Evolutionary conservation across 495 filamentous ascomycete genomes (phyloP), one percentile per base, ranked within the genome.

Genomic region (Neurospora sp.): DNA sequence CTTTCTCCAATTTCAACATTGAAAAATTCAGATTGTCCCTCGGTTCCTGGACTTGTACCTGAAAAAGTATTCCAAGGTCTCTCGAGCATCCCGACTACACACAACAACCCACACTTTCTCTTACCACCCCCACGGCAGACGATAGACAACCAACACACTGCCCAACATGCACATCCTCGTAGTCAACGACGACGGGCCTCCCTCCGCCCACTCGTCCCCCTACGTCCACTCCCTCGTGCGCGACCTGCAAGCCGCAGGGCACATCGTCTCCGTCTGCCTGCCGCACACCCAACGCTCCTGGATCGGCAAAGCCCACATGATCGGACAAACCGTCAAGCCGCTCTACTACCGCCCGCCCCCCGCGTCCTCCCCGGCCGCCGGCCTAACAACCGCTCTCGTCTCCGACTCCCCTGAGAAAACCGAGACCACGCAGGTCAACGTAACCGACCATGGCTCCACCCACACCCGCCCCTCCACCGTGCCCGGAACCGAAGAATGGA

Each of bases 221-320:
- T 98, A 99, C 77, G 88, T 98, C 74, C 94, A 96, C 83, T 90
- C 92, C 41, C 90, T 97, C 76, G 89, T 98, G 16, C 84, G 88
- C 42, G 87, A 90, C 31, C 90, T 99, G 44, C 92, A 96, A 81
- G 76, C 82, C 40, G 88, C 89, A 20, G 93, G 94, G 10, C 94
- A 96, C 80, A 87, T 85, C 44, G 93, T 98, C 73, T 95, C 92
- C 3, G 94, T 98, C 53, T 88, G 96, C 72, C 88, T 99, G 4
- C 96, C 96, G 0, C 90, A 97, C 81, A 90, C 89, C 10, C 96
- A 99, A 82, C 91, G 94, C 68, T 96, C 93, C 70, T 99, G 96
- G 96, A 98, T 99, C 76, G 94, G 94, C 71, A 99, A 99, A 84
- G 96, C 96, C 27, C 95, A 98, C 79, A 89, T 98, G 59, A 90